Evolutionary conservation across 148 eudicot species (phyloP).

Genomic region (Vaccinium myrtillus): DNA sequence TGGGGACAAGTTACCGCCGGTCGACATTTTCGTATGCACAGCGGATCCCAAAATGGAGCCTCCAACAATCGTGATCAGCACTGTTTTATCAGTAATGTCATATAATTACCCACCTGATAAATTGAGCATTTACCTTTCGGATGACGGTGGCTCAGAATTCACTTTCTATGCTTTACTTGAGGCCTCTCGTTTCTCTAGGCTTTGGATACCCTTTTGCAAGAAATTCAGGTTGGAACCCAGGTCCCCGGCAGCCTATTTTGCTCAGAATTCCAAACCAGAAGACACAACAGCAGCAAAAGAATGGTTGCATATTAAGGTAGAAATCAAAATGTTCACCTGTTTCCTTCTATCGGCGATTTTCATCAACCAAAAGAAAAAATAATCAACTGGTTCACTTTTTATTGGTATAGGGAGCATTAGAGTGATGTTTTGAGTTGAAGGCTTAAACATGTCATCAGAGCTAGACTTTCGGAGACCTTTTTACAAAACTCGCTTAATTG

Average conservation of each 20-base stretch:
- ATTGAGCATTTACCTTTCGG: slow-evolving; percentile 39
- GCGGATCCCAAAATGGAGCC: slow-evolving; percentile 44
- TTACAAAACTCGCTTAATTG: too few species aligned
- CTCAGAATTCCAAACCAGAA: not conserved
- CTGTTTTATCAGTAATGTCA: slow-evolving; percentile 40
- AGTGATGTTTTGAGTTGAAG: too few species aligned
- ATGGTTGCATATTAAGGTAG: slow-evolving; percentile 33
- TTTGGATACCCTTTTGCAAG: slow-evolving; percentile 51
- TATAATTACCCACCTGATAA: slow-evolving; percentile 39
- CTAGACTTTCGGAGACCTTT: too few species aligned
- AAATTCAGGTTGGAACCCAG: slow-evolving; percentile 42
- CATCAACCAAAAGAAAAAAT: too few species aligned
- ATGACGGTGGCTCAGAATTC: slow-evolving; percentile 45
- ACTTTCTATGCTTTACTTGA: slow-evolving; percentile 51
- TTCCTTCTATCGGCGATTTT: too few species aligned
- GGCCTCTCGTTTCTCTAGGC: slow-evolving; percentile 40
- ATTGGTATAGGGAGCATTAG: too few species aligned
- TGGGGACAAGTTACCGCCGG: slow-evolving; percentile 29
- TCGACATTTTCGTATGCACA: slow-evolving; percentile 43
- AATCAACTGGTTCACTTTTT: too few species aligned
- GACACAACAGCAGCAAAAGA: slow-evolving; percentile 19
- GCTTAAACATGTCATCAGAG: too few species aligned
- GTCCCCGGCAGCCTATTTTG: slow-evolving; percentile 33
- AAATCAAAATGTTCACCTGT: not conserved
- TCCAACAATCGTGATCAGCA: slow-evolving; percentile 38